A percentile compares a stretch with the other conserved stretches of the same genome.
Conservation (phyloP, 805 yeast species). For the Priceomyces haplophilus region DNA sequence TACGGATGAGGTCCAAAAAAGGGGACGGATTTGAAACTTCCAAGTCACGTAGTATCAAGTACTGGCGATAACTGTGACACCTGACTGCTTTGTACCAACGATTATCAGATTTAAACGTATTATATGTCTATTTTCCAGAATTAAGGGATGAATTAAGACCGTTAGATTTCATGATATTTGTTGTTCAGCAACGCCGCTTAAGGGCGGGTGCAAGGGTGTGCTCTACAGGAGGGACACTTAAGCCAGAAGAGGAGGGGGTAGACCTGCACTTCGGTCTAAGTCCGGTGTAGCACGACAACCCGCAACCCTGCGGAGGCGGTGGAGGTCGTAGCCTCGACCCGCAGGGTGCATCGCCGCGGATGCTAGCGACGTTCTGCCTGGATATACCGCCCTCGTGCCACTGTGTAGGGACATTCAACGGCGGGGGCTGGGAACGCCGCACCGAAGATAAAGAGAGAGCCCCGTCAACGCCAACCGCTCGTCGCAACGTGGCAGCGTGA, state of each 20-base stretch:
- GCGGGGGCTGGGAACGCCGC: too few relatives aligned
- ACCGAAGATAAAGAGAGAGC: too few relatives aligned
- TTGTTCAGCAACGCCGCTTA: background rate
- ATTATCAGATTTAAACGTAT: background rate
- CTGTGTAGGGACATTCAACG: too few relatives aligned
- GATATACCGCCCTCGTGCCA: too few relatives aligned
- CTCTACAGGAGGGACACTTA: background rate
- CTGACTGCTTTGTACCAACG: background rate
- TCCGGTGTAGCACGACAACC: too few relatives aligned
- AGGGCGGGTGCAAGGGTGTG: conserved; percentile 3
- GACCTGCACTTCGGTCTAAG: too few relatives aligned
- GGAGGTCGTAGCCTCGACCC: too few relatives aligned
- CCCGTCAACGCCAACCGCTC: too few relatives aligned
- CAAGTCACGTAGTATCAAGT: conserved; percentile 2
- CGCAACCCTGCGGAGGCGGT: too few relatives aligned
- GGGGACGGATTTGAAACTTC: background rate
- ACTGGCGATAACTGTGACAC: background rate
- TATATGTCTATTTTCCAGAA: background rate
- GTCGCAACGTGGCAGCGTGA: too few relatives aligned
- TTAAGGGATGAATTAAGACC: conserved; percentile 5
- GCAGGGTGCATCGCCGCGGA: too few relatives aligned
- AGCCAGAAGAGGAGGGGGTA: background rate
- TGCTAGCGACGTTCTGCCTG: too few relatives aligned
- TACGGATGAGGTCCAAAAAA: background rate
- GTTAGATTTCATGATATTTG: background rate